Percentiles rank a stretch among this genome's conserved stretches.
phyloP scores from a whole-genome alignment of 1,284 basidiomycete genomes.

The Cryptococcus jaspeensis region DNA sequence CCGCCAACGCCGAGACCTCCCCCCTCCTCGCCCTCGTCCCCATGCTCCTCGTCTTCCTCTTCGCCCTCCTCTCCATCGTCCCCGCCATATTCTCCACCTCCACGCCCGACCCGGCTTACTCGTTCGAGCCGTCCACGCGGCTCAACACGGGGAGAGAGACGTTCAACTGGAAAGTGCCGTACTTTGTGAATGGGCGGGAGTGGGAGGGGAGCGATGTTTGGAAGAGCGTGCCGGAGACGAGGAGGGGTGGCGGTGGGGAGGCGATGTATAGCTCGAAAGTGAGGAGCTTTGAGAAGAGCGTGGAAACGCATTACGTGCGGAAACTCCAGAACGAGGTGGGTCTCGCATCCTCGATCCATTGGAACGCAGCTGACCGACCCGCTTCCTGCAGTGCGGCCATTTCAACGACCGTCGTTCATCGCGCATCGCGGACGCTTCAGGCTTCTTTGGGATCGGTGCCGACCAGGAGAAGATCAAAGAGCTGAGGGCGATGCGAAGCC shows the following conservation, averaged over 20 bases:
- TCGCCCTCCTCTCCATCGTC: slow-evolving; percentile 81
- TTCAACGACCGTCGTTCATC: slow-evolving; percentile 38
- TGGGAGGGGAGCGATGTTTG: slow-evolving; percentile 71
- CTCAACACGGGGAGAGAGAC: slow-evolving; percentile 69
- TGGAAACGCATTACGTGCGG: slow-evolving; percentile 71
- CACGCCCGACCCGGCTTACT: slow-evolving; percentile 75
- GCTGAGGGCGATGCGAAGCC: slow-evolving; percentile 38
- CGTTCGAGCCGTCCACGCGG: slow-evolving; percentile 60
- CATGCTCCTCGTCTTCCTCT: slow-evolving; percentile 74
- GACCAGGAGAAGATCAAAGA: slow-evolving; percentile 71
- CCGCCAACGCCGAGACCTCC: slow-evolving; percentile 57
- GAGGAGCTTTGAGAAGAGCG: slow-evolving; percentile 51
- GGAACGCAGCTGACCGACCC: neutral
- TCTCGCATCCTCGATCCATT: slow-evolving; percentile 11
- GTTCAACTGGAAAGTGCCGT: slow-evolving; percentile 66
- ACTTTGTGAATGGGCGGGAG: slow-evolving; percentile 80
- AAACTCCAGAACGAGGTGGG: slow-evolving; percentile 71
- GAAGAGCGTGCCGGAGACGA: slow-evolving; percentile 62
- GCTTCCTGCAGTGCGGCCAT: slow-evolving; percentile 35
- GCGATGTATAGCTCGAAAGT: slow-evolving; percentile 42
- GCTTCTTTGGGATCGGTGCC: slow-evolving; percentile 82
- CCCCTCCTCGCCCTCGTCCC: slow-evolving; percentile 82
- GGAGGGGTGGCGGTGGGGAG: slow-evolving; percentile 58
- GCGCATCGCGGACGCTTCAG: slow-evolving; percentile 70
- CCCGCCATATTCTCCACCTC: slow-evolving; percentile 67